A percentile compares a stretch with the other conserved stretches of the same genome.
These are phyloP conservation scores for Cymodocea nodosa DNA, from an alignment of 116 monocot species.

Conservation along the genomic window DNA sequence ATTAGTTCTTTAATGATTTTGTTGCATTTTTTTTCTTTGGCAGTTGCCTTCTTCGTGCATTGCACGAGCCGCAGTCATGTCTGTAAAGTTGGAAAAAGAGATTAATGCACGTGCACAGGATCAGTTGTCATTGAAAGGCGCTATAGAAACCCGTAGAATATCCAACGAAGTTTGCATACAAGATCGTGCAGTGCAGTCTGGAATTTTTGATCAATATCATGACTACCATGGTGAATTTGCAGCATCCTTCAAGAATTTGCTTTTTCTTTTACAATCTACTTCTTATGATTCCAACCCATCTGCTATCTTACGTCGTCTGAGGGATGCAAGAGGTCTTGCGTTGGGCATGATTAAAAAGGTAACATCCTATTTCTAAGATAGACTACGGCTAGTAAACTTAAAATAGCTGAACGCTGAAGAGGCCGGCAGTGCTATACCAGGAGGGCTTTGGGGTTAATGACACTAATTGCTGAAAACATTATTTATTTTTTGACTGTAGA, in stretches of 20 bases:
- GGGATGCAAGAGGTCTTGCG: slow-evolving; percentile 37
- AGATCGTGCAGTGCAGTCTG: background rate
- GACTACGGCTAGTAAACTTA: background rate
- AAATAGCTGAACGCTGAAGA: too few relatives aligned
- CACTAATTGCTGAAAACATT: too few relatives aligned
- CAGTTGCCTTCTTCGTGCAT: slow-evolving; percentile 80
- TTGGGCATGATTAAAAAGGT: slow-evolving; percentile 15
- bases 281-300: slow-evolving; percentile 10
- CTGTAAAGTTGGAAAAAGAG: slow-evolving; percentile 49
- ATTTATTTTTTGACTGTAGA: too few relatives aligned
- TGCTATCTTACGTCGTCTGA: slow-evolving; percentile 20
- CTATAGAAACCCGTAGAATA: background rate
- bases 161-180: background rate
- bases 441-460: too few relatives aligned
- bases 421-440: too few relatives aligned
- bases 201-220: background rate
- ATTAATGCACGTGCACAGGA: slow-evolving; percentile 10
- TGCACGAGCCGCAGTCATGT: slow-evolving; percentile 49
- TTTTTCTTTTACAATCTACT: slow-evolving; percentile 17
- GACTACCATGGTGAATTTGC: slow-evolving; percentile 20
- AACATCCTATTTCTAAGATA: background rate
- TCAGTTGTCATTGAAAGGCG: background rate
- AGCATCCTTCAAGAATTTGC: slow-evolving; percentile 17
- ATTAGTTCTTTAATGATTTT: background rate
- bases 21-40: slow-evolving; percentile 5